These are phyloP conservation scores for Chrysosporium queenslandicum DNA, from an alignment of 2,329 filamentous ascomycete genomes.

Conservation along the genomic window DNA sequence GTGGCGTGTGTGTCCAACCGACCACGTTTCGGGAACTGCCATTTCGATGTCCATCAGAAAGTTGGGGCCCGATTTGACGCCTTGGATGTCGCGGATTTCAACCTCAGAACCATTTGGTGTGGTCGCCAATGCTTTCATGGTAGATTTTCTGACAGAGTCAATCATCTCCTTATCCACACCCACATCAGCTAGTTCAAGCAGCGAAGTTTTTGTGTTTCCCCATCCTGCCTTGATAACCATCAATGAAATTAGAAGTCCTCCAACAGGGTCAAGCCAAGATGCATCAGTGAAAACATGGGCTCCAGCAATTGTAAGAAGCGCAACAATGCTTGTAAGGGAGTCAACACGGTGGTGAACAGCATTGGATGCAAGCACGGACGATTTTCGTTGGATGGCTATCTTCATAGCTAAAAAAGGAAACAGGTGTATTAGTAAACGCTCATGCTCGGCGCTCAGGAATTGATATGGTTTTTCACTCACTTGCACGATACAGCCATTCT, in stretches of 20 bases:
- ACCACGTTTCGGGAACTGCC: slow-evolving; percentile 66
- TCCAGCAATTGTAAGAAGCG: slow-evolving; percentile 76
- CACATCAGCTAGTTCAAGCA: slow-evolving; percentile 85
- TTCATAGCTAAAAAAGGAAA: slow-evolving; percentile 64
- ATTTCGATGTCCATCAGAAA: slow-evolving; percentile 87
- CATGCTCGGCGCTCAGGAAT: not conserved
- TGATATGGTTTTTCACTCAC: slow-evolving; percentile 45
- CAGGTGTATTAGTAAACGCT: not conserved
- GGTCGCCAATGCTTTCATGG: slow-evolving; percentile 48
- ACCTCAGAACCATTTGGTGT: slow-evolving; percentile 49
- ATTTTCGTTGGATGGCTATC: slow-evolving; percentile 85
- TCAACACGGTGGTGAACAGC: slow-evolving; percentile 94
- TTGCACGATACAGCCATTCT: slow-evolving; percentile 94
- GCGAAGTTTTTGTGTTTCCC: slow-evolving; percentile 69
- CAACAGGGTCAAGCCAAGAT: slow-evolving; percentile 87
- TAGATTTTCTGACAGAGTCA: slow-evolving; percentile 57
- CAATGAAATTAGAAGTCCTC: slow-evolving; percentile 80
- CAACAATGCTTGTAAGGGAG: slow-evolving; percentile 88
- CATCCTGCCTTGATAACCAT: slow-evolving; percentile 88
- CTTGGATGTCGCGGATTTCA: slow-evolving; percentile 68
- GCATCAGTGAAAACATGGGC: slow-evolving; percentile 79
- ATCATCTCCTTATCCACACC: slow-evolving; percentile 79
- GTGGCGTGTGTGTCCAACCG: slow-evolving; percentile 55
- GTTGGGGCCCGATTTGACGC: slow-evolving; percentile 93
- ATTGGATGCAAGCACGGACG: slow-evolving; percentile 89